These are phyloP conservation scores for Irpex rosettiformis DNA, from an alignment of 1,284 basidiomycete species.

Conservation along the genomic window DNA sequence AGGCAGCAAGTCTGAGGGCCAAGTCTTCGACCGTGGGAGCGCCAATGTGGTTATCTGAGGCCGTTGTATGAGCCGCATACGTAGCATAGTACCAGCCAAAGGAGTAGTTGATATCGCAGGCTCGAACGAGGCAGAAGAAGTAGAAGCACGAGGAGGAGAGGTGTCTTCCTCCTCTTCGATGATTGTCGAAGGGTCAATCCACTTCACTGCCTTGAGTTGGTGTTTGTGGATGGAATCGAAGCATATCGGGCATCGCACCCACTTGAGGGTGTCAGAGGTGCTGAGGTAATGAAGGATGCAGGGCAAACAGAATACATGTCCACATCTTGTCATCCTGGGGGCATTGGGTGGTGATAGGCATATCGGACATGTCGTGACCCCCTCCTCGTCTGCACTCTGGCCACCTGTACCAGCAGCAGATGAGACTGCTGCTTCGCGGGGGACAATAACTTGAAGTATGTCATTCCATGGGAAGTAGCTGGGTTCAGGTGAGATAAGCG, in stretches of 20 bases:
- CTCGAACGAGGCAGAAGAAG: constrained; percentile 41
- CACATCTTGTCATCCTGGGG: constrained; percentile 96
- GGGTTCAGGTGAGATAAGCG: constrained; percentile 14
- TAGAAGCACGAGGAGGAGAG: constrained; percentile 34
- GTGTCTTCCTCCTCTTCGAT: constrained; percentile 38
- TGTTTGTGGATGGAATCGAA: constrained; percentile 90
- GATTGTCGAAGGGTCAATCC: constrained; percentile 50
- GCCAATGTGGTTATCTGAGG: constrained; percentile 96
- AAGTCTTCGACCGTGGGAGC: constrained; percentile 85
- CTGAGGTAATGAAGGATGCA: constrained; percentile 92
- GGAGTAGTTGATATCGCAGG: constrained; percentile 36
- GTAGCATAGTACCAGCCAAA: constrained; percentile 54
- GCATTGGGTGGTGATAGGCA: constrained; percentile 90
- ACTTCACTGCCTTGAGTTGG: constrained; percentile 91
- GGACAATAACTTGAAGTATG: constrained; percentile 92
- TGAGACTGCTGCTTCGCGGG: constrained; percentile 66
- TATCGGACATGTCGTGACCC: constrained; percentile 85
- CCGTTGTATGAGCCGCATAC: constrained; percentile 89
- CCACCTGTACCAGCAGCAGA: constrained; percentile 45
- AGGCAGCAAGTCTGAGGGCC: constrained; percentile 91
- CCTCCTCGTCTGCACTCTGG: constrained; percentile 43
- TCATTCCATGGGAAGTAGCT: constrained; percentile 97
- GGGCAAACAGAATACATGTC: constrained; percentile 92
- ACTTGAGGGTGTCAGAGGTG: constrained; percentile 77
- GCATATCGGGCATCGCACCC: constrained; percentile 93